phyloP scores from a whole-genome alignment of 768 basidiomycete species.

The Lentinula edodes region DNA sequence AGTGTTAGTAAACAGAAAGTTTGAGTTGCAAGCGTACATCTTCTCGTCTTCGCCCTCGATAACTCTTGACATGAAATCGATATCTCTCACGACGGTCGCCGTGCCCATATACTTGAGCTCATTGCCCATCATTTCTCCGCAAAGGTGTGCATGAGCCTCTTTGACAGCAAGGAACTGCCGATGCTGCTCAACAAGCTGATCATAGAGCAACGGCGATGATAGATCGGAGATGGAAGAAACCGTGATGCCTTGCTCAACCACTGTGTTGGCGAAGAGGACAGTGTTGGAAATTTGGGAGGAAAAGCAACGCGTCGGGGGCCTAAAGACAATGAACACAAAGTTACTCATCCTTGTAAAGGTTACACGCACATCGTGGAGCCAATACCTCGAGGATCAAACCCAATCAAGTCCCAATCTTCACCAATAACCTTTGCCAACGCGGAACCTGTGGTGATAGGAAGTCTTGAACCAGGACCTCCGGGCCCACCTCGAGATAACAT shows the following conservation, averaged over 20 bases:
- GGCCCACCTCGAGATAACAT: slow-evolving; percentile 15
- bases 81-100: slow-evolving; percentile 18
- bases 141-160: slow-evolving; percentile 14
- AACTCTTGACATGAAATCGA: slow-evolving; percentile 16
- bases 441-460: slow-evolving; percentile 3
- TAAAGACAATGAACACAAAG: background rate
- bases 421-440: slow-evolving; percentile 17
- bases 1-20: background rate
- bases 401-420: slow-evolving; percentile 21
- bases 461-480: slow-evolving; percentile 18
- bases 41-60: slow-evolving; percentile 16
- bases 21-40: slow-evolving; percentile 11
- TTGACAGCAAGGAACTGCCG: slow-evolving; percentile 16
- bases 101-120: slow-evolving; percentile 19
- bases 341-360: background rate
- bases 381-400: slow-evolving; percentile 24
- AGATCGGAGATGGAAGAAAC: slow-evolving; percentile 12
- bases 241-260: slow-evolving; percentile 17
- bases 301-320: slow-evolving; percentile 16
- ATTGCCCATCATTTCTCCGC: slow-evolving; percentile 15
- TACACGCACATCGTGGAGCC: slow-evolving; percentile 13
- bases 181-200: slow-evolving; percentile 12
- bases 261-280: slow-evolving; percentile 17
- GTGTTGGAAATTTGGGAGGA: background rate
- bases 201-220: slow-evolving; percentile 8